phyloP scores from a whole-genome alignment of 306 rosid species.

The Ormosia semicastrata region DNA sequence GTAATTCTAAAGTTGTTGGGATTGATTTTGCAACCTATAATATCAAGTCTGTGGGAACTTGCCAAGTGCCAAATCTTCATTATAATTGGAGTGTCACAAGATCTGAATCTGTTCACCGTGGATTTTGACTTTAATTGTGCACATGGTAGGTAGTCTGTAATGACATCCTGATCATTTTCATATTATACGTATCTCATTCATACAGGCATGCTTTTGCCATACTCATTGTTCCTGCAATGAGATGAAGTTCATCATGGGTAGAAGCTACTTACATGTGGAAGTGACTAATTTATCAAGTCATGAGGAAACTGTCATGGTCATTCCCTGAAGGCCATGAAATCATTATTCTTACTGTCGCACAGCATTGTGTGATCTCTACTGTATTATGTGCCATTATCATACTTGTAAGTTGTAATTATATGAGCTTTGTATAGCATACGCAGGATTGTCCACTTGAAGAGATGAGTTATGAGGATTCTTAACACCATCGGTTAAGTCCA shows the following conservation, averaged over 20 bases:
- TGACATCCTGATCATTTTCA: neutral
- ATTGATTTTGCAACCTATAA: neutral
- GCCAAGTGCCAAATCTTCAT: neutral
- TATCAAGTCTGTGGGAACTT: neutral
- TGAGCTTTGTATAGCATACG: slow-evolving; percentile 30
- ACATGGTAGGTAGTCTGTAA: neutral
- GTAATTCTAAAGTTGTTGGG: neutral
- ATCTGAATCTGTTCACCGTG: neutral
- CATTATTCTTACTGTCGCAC: slow-evolving; percentile 4
- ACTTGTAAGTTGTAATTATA: neutral
- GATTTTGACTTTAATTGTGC: neutral
- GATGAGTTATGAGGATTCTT: slow-evolving; percentile 2
- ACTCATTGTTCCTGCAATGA: neutral
- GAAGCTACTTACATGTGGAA: slow-evolving; percentile 18
- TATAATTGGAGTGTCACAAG: neutral
- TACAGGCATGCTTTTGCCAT: slow-evolving; percentile 13
- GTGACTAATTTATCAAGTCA: slow-evolving; percentile 19
- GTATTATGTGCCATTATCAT: slow-evolving; percentile 20
- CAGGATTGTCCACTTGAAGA: neutral
- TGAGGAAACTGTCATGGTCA: neutral
- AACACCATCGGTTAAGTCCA: neutral
- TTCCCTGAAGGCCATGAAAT: neutral
- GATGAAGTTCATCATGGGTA: neutral
- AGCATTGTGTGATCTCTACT: neutral
- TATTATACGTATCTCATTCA: neutral